phyloP scores from a whole-genome alignment of 2,329 filamentous ascomycete genomes.

The Fusarium hostae region DNA sequence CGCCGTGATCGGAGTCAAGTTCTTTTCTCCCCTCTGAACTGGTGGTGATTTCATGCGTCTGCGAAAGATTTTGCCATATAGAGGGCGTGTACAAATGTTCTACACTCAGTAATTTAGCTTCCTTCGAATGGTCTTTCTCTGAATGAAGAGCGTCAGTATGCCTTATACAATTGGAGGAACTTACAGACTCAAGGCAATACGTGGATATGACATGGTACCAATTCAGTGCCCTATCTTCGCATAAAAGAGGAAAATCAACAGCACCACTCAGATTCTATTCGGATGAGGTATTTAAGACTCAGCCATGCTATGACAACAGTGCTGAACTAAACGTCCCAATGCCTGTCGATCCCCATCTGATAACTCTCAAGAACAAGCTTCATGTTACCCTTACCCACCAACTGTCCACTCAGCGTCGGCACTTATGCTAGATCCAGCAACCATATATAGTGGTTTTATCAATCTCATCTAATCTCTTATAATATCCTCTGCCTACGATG shows the following conservation, averaged over 20 bases:
- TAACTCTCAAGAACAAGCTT: constrained; percentile 19
- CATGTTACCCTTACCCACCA: constrained; percentile 29
- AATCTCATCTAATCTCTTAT: constrained; percentile 41
- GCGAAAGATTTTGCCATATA: background rate
- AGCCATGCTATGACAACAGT: background rate
- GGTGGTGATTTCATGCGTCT: background rate
- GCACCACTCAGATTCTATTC: background rate
- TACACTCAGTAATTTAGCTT: background rate
- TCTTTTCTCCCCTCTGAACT: background rate
- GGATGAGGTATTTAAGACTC: constrained; percentile 6
- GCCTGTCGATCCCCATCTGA: constrained; percentile 19
- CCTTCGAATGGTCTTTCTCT: background rate
- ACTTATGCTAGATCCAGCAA: constrained; percentile 16
- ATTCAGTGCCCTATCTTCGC: background rate
- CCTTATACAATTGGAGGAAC: background rate
- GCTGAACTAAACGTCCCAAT: background rate
- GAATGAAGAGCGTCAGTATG: background rate
- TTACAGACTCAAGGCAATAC: background rate
- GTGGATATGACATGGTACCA: background rate
- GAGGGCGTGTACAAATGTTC: background rate
- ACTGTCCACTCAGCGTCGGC: constrained; percentile 21
- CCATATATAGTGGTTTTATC: constrained; percentile 29
- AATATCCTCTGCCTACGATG: background rate
- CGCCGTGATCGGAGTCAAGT: background rate
- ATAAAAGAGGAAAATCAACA: background rate